A percentile compares a stretch with the other conserved stretches of the same genome.
Conservation (phyloP, 495 filamentous ascomycete species). For the Polyplosphaeria fusca region DNA sequence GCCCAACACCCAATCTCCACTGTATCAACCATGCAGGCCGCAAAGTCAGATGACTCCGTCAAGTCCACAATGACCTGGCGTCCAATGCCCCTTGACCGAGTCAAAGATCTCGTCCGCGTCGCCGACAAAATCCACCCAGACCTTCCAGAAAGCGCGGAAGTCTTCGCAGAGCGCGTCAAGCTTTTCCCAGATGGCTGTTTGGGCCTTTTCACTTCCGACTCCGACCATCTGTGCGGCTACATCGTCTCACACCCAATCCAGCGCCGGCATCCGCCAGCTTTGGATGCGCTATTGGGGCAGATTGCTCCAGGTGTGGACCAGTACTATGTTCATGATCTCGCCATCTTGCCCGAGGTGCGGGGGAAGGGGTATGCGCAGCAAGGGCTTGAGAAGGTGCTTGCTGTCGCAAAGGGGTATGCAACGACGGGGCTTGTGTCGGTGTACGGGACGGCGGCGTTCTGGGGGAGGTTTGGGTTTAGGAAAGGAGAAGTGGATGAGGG, state of each 20-base stretch:
- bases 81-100: not conserved
- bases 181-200: constrained; percentile 16
- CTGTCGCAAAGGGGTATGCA: not conserved
- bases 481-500: not conserved
- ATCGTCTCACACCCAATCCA: constrained; percentile 16
- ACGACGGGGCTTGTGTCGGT: constrained; percentile 5
- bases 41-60: too few species aligned
- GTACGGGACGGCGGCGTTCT: constrained; percentile 9
- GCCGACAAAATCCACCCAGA: constrained; percentile 8
- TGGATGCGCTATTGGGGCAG: constrained; percentile 1
- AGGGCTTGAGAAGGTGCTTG: not conserved
- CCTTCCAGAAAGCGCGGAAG: constrained; percentile 14
- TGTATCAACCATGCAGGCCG: too few species aligned
- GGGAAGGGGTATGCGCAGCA: constrained; percentile 3
- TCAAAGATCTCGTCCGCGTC: constrained; percentile 4
- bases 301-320: not conserved
- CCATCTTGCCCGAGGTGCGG: constrained; percentile 1
- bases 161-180: constrained; percentile 15
- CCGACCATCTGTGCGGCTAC: constrained; percentile 4
- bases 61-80: constrained; percentile 9
- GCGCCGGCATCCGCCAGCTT: constrained; percentile 5
- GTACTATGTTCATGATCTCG: constrained; percentile 20
- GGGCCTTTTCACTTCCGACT: not conserved
- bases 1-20: too few species aligned
- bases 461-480: constrained; percentile 11